Percentiles rank a stretch among this genome's conserved stretches.
These are phyloP conservation scores for Friedmanniomyces endolithicus DNA, from an alignment of 495 filamentous ascomycete species.

Conservation along the genomic window DNA sequence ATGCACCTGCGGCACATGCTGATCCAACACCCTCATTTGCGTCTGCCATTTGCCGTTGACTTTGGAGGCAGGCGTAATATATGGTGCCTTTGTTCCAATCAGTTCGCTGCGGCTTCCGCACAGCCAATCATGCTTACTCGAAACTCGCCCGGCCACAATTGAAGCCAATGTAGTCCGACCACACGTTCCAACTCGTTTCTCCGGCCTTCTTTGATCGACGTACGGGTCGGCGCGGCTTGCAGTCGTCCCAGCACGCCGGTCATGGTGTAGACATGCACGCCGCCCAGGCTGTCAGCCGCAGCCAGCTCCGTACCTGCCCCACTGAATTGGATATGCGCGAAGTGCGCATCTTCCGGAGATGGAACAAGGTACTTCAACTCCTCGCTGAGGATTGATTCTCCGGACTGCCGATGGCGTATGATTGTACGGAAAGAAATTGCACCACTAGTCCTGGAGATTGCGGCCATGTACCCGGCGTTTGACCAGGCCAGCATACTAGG, in stretches of 20 bases:
- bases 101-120: background rate
- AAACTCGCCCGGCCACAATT: slow-evolving; percentile 21
- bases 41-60: slow-evolving; percentile 6
- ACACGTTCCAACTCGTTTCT: slow-evolving; percentile 58
- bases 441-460: slow-evolving; percentile 57
- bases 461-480: slow-evolving; percentile 72
- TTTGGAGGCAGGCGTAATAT: slow-evolving; percentile 30
- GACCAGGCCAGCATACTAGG: slow-evolving; percentile 79
- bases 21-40: background rate
- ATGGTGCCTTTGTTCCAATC: slow-evolving; percentile 4
- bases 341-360: slow-evolving; percentile 41
- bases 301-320: slow-evolving; percentile 61
- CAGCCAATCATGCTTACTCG: slow-evolving; percentile 34
- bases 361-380: slow-evolving; percentile 35
- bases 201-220: slow-evolving; percentile 29
- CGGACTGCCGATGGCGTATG: slow-evolving; percentile 53
- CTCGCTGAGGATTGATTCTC: slow-evolving; percentile 66
- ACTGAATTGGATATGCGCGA: slow-evolving; percentile 72
- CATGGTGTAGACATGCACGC: slow-evolving; percentile 55
- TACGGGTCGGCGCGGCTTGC: slow-evolving; percentile 36
- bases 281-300: slow-evolving; percentile 59
- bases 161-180: slow-evolving; percentile 76
- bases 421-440: slow-evolving; percentile 60
- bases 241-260: slow-evolving; percentile 55
- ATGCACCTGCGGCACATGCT: slow-evolving; percentile 1